Evolutionary conservation across 352 stramenopile genomes (phyloP), one percentile per base, ranked within the genome.

Genomic region (Phytophthora agathidicida): DNA sequence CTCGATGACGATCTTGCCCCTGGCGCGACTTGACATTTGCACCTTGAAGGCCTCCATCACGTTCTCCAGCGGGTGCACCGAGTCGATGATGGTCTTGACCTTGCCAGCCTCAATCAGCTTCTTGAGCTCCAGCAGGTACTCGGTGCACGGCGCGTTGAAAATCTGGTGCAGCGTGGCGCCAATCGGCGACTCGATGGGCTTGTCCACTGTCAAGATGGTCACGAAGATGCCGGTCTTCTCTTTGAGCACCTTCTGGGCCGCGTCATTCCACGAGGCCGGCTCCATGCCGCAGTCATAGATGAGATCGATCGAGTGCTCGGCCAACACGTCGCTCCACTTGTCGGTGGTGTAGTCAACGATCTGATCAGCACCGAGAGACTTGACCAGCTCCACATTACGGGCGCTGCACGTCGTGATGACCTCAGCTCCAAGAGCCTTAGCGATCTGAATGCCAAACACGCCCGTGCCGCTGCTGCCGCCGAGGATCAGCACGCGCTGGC

Each of bases 381-480:
- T 60, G 26, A 82, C 78, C 10, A 72, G 51, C 32, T 71, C 71
- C 8, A 55, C 61, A 42, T 88, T 84, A 44, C 65, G 63, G 8
- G 53, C 39, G 42, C 74, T 87, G 30, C 63, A 66, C 14, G 73
- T 80, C 5, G 59, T 52, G 20, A 83, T 51, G 3, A 73, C 56
- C 24, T 59, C 36, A 5, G 68, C 70, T 1, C 62, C 71, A 5
- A 72, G 17, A 2, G 56, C 52, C 59, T 81, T 81, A 31, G 77
- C 75, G 44, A 92, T 62, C 41, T 89, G 80, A n/a, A 84, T 30
- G 8, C 55, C 82, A 28, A 82, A 71, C 3, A 80, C 30, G 8
- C 82, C 82, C 27, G 77, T 79, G 45, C 75, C 68, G 28, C 80
- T 79, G 60, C 70, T 81, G n/a, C 79, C 77, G n/a, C n/a, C n/a